Base-by-base conservation (phyloP, 441 rosid species). In the Theobroma grandiflorum region DNA sequence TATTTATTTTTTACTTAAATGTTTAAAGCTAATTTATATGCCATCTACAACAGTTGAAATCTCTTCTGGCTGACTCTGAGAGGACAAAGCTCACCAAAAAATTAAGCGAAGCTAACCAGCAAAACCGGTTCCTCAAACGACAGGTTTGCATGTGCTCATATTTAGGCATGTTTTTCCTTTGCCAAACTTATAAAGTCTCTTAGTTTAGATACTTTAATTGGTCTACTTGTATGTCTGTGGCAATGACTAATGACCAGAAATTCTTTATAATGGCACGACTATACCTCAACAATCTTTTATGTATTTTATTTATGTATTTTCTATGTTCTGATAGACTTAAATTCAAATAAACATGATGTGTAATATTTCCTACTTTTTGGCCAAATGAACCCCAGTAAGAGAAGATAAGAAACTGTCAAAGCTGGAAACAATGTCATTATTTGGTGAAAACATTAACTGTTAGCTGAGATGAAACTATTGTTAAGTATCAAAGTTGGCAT, bases 31-130 rank as follows among this genome's bases (percentile, higher is more conserved):
- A 57, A 61, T 45, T 22, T 64, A 7, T 75, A 74, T 62, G 11
- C 38, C 59, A 31, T 85, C 58, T 49, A 20, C 65, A 50, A 78
- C 86, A 94, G 99, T 83, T 96, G 86, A 91, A 87, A 81, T 75
- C 90, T 66, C 83, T 96, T 75, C 90, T 93, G 45, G 87, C 86
- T 35, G 98, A 93, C 84, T 85, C 92, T 18, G 96, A 93, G 75
- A 94, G 99, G 84, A 81, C 85, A 35, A 93, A 84, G 82, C 98
- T 96, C 53, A 77, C 82, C 35, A 90, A 77, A 73, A 96, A 91
- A 81, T 80, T 92, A 64, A 94, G 98, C 88, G 98, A 96, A 92
- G 99, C 99, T 78, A 93, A 94, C 88, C 99, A 96, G 83, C 98
- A 93, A 47, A 93, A 92, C 78, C 90, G 98, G 64, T 86, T 88